Evolutionary conservation across 495 filamentous ascomycete genomes (phyloP).

Genomic region (Articulospora tetracladia): DNA sequence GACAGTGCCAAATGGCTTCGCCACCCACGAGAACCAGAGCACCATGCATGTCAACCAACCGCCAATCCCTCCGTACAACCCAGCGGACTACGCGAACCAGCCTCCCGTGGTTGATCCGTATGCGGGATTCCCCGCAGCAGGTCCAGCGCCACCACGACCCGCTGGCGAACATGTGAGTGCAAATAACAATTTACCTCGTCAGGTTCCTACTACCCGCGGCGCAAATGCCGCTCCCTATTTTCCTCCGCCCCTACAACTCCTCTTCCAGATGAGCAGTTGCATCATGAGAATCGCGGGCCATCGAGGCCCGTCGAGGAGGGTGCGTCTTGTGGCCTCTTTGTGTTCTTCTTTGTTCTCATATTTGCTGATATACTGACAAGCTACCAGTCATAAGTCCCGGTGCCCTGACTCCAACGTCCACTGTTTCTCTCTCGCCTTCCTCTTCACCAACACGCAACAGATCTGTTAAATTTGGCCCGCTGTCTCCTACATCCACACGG

Average conservation of each 20-base stretch:
- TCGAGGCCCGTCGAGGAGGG: conserved; percentile 18
- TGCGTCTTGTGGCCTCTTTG: conserved; percentile 13
- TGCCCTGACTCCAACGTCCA: conserved; percentile 6
- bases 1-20: conserved; percentile 12
- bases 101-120: neutral
- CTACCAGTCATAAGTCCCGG: conserved; percentile 6
- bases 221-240: conserved; percentile 17
- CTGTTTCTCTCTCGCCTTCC: conserved; percentile 1
- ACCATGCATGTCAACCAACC: conserved; percentile 17
- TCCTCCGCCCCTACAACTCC: conserved; percentile 25
- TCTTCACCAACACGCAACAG: conserved; percentile 7
- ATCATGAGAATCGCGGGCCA: conserved; percentile 4
- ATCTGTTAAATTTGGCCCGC: conserved; percentile 26
- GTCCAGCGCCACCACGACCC: conserved; percentile 17
- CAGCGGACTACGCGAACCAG: conserved; percentile 32
- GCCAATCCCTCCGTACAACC: conserved; percentile 36
- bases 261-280: conserved; percentile 16
- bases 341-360: neutral
- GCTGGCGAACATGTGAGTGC: conserved; percentile 32
- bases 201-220: conserved; percentile 2
- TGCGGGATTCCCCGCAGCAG: conserved; percentile 20
- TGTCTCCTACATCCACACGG: conserved; percentile 25
- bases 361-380: neutral
- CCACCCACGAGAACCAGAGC: conserved; percentile 14
- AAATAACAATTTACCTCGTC: conserved; percentile 8